Percentiles rank a stretch among this genome's conserved stretches.
These are phyloP conservation scores for Atalantia buxifolia DNA, from an alignment of 345 rosid species.

Conservation along the genomic window DNA sequence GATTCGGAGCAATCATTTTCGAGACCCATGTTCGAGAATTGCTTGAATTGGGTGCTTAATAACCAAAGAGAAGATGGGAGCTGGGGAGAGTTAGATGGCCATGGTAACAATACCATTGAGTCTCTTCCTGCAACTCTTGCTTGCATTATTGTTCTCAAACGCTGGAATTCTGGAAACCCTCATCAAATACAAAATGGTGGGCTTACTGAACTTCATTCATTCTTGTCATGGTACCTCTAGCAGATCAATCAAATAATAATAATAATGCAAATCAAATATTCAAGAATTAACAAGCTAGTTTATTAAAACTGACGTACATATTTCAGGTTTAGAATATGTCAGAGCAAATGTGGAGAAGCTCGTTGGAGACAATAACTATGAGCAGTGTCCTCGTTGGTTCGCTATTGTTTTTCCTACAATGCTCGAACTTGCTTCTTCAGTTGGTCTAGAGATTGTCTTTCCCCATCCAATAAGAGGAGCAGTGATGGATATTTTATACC, in stretches of 20 bases:
- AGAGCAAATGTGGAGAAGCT: conserved; percentile 32
- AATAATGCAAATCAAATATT: no score
- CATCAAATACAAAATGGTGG: conserved; percentile 32
- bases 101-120: conserved; percentile 25
- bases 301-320: no score
- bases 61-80: conserved; percentile 48
- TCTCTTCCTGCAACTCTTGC: conserved; percentile 49
- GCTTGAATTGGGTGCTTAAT: conserved; percentile 54
- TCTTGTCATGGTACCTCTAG: no score
- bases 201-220: no score
- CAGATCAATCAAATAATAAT: no score
- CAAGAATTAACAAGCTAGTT: no score
- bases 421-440: conserved; percentile 42
- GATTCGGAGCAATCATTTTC: conserved; percentile 1
- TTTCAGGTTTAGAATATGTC: conserved; percentile 40
- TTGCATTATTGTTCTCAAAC: conserved; percentile 48
- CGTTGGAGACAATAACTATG: conserved; percentile 11
- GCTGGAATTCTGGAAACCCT: conserved; percentile 34
- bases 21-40: conserved; percentile 48
- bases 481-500: conserved; percentile 22
- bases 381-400: conserved; percentile 53
- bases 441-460: conserved; percentile 35
- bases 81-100: conserved; percentile 45
- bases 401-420: conserved; percentile 44
- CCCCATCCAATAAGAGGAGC: conserved; percentile 1